Evolutionary conservation across 163 green algal species (phyloP), one percentile per base, ranked within the genome.

Genomic region (Scenedesmus sp.): DNA sequence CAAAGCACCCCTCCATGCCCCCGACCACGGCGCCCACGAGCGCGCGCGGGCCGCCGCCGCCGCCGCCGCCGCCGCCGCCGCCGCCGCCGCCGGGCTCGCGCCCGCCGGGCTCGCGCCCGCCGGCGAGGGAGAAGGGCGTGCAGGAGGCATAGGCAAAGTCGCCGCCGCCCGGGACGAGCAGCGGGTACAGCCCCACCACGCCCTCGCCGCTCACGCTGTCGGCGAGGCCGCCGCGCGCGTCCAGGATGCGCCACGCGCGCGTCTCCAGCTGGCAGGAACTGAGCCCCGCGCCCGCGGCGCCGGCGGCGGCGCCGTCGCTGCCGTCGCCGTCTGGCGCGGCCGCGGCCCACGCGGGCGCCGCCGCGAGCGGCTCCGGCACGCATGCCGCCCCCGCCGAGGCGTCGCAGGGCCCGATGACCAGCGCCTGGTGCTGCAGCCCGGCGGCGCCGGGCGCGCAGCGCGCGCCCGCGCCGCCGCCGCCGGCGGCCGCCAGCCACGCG

Each of bases 141-240:
- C 90, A 95, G 82, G 85, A 92, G 54, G 91, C 85, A 73, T 96
- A 96, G 0, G 72, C 60, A 77, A 91, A 95, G 33, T 86, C 83
- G 4, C 57, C 33, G 0, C 63, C 83, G 24, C 84, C 88, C 64
- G 86, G 64, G 6, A 69, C 39, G 60, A 91, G 78, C 28, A 87
- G 17, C 11, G 87, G 87, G 74, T 81, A 90, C 73, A 85, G 75
- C 13, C 87, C 87, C 34, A 91, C 78, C 5, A 91, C 87, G 2
- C 80, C 87, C 15, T 89, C 85, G 18, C 87, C 87, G 54, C 48
- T 28, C 18, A 81, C 74, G 22, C 24, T 70, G 34, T 81, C 74
- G 7, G 28, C 18, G 28, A 70, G 13, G 4, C 10, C 33, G 18
- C 74, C 74, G 4, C 54, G 5, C 0, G 34, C 2, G 14, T 57